Evolutionary conservation across 2,329 filamentous ascomycete species (phyloP), one percentile per base, ranked within the genome.

Genomic region (Phymatotrichopsis omnivora): DNA sequence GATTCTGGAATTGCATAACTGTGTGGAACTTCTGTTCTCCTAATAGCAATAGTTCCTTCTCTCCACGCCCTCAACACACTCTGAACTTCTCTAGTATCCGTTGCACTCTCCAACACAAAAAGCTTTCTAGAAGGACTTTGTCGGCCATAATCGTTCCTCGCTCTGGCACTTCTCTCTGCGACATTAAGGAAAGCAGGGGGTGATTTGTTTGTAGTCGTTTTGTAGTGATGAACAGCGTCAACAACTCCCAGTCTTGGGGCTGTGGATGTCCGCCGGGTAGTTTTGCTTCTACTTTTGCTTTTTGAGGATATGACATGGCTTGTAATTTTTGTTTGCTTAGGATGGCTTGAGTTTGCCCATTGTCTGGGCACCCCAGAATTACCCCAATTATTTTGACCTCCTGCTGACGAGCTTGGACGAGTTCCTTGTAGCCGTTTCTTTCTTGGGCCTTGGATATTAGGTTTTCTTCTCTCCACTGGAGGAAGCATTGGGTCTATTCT

Each of bases 401-500:
- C 12, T 4, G 23, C 36, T 30, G 12, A 24, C 16, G 36, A 2
- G 7, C 20, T 3, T 16, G 36, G 23, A 25, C n/a, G 22, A 6
- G 12, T n/a, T 29, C 24, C 23, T 14, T 31, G 38, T 19, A 17
- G 29, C 16, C 14, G 23, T 32, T 46, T 45, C 37, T 27, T 34
- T 31, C 38, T 40, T 16, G 20, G 29, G 5, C 35, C 39, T 14
- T 25, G 19, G 19, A 16, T 11, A 11, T 17, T 28, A 5, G 25
- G 23, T n/a, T 34, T 42, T 34, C 25, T 28, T 41, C 41, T 39
- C n/a, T 29, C 37, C 27, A 20, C 19, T 30, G 8, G 19, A 8
- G 49, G 49, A 29, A 54, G 49, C 51, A 54, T 52, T 27, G 25
- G 40, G 40, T 56, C 54, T 11, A 56, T 51, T 29, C 45, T 49